These are phyloP conservation scores for Dioscorea alata DNA, from an alignment of 106 monocot genomes.

Conservation along the genomic window DNA sequence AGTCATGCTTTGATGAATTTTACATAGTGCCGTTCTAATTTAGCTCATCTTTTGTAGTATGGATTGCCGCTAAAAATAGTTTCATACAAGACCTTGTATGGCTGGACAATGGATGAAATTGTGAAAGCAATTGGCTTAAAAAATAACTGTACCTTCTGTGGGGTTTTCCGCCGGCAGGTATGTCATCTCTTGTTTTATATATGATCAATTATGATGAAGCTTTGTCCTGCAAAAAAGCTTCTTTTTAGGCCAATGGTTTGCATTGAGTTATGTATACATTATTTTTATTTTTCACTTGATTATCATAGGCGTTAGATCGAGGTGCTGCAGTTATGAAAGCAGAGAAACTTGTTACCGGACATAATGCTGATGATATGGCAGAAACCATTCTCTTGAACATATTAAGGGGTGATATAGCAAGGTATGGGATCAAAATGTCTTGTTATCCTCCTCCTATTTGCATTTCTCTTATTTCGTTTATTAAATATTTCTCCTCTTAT, in stretches of 20 bases:
- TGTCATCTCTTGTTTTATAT: neutral
- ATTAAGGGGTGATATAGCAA: slow-evolving; percentile 95
- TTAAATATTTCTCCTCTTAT: neutral
- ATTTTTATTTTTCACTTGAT: neutral
- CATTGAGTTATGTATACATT: neutral
- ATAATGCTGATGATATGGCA: slow-evolving; percentile 99
- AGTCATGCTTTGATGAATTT: too few species aligned
- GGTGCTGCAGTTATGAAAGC: slow-evolving; percentile 85
- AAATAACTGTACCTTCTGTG: slow-evolving; percentile 99
- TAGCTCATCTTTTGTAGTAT: slow-evolving; percentile 36
- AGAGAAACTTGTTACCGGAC: slow-evolving; percentile 96
- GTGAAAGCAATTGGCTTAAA: slow-evolving; percentile 94
- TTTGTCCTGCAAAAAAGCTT: neutral
- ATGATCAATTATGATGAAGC: too few species aligned
- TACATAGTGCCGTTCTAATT: too few species aligned
- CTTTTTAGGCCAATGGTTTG: neutral
- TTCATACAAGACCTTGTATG: slow-evolving; percentile 95
- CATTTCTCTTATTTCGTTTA: neutral
- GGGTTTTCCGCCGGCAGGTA: slow-evolving; percentile 99
- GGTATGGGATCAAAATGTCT: slow-evolving; percentile 21
- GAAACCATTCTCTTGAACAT: slow-evolving; percentile 95
- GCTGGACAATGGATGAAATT: slow-evolving; percentile 99
- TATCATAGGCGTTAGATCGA: slow-evolving; percentile 77
- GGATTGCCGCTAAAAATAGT: slow-evolving; percentile 91
- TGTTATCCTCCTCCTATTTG: neutral